These are phyloP conservation scores for Piloderma croceum DNA, from an alignment of 768 basidiomycete genomes.

Conservation along the genomic window DNA sequence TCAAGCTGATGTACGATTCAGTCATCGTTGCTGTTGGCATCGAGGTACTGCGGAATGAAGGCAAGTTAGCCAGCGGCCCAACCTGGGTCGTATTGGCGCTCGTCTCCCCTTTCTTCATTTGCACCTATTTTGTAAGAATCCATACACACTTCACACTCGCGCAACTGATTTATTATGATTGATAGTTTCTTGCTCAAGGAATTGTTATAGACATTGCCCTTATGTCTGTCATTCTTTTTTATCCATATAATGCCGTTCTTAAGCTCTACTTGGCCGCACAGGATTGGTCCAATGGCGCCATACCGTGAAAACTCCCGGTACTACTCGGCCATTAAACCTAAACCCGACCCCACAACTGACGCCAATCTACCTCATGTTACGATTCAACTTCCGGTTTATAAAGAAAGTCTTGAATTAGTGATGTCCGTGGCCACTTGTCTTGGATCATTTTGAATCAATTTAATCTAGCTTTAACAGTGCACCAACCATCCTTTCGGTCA, in stretches of 20 bases:
- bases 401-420: conserved; percentile 74
- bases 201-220: conserved; percentile 60
- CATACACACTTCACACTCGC: conserved; percentile 3
- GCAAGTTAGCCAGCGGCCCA: conserved; percentile 56
- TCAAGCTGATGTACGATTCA: conserved; percentile 22
- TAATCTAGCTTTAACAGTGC: conserved; percentile 36
- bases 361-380: conserved; percentile 66
- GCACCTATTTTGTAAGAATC: conserved; percentile 61
- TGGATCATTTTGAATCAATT: not conserved
- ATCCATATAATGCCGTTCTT: conserved; percentile 5
- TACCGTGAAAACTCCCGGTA: conserved; percentile 81
- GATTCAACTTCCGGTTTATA: conserved; percentile 84
- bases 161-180: not conserved
- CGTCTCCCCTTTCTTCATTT: conserved; percentile 67
- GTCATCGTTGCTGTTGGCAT: conserved; percentile 67
- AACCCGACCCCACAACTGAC: conserved; percentile 58
- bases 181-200: conserved; percentile 70
- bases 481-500: conserved; percentile 71
- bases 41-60: conserved; percentile 58
- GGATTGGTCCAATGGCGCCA: conserved; percentile 79
- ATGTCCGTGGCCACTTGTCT: conserved; percentile 47
- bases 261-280: conserved; percentile 19
- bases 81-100: conserved; percentile 60
- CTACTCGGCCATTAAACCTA: conserved; percentile 67
- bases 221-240: conserved; percentile 40